A percentile compares a stretch with the other conserved stretches of the same genome.
These are phyloP conservation scores for Globisporangium okanoganense DNA, from an alignment of 352 stramenopile genomes.

Conservation along the genomic window DNA sequence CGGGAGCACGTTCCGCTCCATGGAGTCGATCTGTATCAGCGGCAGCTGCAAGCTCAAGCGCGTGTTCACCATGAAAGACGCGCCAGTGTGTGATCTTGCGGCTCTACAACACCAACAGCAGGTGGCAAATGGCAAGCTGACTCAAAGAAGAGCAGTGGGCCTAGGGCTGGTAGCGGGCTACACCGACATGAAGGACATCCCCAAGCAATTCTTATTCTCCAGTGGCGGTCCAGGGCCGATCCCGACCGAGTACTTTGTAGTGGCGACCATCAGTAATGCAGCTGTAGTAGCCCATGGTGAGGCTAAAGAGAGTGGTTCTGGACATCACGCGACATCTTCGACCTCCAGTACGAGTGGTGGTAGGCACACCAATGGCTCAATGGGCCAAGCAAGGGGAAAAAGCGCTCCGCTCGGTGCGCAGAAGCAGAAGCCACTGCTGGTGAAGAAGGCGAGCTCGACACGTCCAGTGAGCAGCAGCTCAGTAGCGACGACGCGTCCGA, in stretches of 20 bases:
- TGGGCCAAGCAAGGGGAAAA: background rate
- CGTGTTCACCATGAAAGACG: constrained; percentile 87
- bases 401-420: background rate
- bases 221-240: constrained; percentile 20
- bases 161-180: constrained; percentile 15
- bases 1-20: constrained; percentile 52
- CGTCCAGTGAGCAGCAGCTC: constrained; percentile 2
- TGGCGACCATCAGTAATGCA: background rate
- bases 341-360: background rate
- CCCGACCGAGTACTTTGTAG: constrained; percentile 57
- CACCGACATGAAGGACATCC: constrained; percentile 50
- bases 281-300: background rate
- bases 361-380: background rate
- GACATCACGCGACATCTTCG: too few relatives aligned
- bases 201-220: constrained; percentile 61
- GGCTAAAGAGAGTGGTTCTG: background rate
- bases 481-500: background rate
- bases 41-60: constrained; percentile 74
- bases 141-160: too few relatives aligned
- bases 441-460: background rate
- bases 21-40: constrained; percentile 74
- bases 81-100: constrained; percentile 23
- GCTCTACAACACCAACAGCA: background rate
- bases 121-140: background rate
- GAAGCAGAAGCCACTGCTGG: background rate